Percentiles rank a stretch among this genome's conserved stretches.
Conservation (phyloP, 2,329 filamentous ascomycete genomes). For the Stemphylium beticola region DNA sequence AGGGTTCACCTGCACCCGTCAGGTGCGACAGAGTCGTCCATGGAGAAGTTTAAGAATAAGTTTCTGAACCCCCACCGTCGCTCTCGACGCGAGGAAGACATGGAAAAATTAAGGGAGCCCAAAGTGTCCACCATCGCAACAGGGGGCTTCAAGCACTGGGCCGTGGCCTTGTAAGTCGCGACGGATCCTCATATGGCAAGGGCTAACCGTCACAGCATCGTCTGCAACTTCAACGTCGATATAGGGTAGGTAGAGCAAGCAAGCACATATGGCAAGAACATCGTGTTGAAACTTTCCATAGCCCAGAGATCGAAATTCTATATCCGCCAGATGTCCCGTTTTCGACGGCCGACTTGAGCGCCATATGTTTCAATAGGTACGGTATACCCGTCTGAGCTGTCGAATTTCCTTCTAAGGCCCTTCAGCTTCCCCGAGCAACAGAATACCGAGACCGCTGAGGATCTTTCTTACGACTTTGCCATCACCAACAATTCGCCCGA, state of each 20-base stretch:
- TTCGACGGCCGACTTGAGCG: conserved; percentile 47
- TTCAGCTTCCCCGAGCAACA: conserved; percentile 52
- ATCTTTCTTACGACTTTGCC: conserved; percentile 50
- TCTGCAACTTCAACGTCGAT: conserved; percentile 55
- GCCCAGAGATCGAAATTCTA: conserved; percentile 52
- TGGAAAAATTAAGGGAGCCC: conserved; percentile 23
- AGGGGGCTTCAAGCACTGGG: conserved; percentile 48
- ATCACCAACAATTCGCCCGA: conserved; percentile 60
- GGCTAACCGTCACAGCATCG: conserved; percentile 39
- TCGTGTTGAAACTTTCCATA: conserved; percentile 23
- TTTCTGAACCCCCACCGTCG: conserved; percentile 33
- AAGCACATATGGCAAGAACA: neutral
- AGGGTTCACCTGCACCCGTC: conserved; percentile 29
- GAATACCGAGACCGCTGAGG: conserved; percentile 49
- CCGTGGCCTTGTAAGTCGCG: conserved; percentile 48
- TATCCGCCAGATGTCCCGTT: conserved; percentile 49
- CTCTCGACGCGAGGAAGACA: conserved; percentile 32
- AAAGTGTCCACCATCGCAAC: conserved; percentile 13
- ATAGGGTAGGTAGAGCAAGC: conserved; percentile 41
- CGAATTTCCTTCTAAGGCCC: conserved; percentile 13
- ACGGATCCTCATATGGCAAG: neutral
- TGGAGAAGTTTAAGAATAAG: conserved; percentile 47
- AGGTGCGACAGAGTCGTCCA: conserved; percentile 28
- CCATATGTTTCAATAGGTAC: conserved; percentile 53
- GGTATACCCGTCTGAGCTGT: neutral